These are phyloP conservation scores for Elsinoe ampelina DNA, from an alignment of 2,329 filamentous ascomycete genomes.

Conservation along the genomic window DNA sequence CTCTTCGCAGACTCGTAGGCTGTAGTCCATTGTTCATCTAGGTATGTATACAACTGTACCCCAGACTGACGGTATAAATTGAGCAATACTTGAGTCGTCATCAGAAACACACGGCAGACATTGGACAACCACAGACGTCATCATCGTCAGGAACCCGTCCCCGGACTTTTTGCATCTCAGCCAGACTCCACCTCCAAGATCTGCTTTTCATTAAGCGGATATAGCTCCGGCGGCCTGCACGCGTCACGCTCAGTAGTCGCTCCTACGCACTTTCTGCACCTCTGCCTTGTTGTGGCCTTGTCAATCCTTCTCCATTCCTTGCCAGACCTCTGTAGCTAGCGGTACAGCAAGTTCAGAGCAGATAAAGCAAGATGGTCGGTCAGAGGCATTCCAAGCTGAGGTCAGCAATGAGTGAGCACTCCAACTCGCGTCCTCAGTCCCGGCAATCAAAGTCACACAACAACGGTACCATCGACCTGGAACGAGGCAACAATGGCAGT, in stretches of 20 bases:
- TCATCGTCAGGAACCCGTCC: constrained; percentile 3
- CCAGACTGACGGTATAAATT: neutral
- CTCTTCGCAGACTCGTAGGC: too few species aligned
- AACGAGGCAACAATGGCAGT: constrained; percentile 18
- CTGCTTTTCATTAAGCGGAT: neutral
- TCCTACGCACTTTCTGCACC: too few species aligned
- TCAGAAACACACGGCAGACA: neutral
- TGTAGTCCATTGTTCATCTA: too few species aligned
- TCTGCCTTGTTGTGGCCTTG: too few species aligned
- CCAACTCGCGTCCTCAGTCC: constrained; percentile 6
- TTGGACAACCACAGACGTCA: neutral
- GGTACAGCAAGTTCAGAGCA: constrained; percentile 11
- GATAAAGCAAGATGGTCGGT: constrained; percentile 6
- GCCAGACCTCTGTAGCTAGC: too few species aligned
- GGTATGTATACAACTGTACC: too few species aligned
- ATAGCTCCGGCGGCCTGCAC: neutral
- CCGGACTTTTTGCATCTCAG: neutral
- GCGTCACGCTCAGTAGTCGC: neutral
- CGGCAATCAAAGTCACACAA: constrained; percentile 12
- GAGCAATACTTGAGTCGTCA: neutral
- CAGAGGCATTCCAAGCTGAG: neutral
- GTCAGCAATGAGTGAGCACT: neutral
- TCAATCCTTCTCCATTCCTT: too few species aligned
- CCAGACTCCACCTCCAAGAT: neutral
- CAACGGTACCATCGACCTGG: constrained; percentile 14